A percentile compares a stretch with the other conserved stretches of the same genome.
phyloP scores from a whole-genome alignment of 352 stramenopile species.

The Globisporangium takayamanum region DNA sequence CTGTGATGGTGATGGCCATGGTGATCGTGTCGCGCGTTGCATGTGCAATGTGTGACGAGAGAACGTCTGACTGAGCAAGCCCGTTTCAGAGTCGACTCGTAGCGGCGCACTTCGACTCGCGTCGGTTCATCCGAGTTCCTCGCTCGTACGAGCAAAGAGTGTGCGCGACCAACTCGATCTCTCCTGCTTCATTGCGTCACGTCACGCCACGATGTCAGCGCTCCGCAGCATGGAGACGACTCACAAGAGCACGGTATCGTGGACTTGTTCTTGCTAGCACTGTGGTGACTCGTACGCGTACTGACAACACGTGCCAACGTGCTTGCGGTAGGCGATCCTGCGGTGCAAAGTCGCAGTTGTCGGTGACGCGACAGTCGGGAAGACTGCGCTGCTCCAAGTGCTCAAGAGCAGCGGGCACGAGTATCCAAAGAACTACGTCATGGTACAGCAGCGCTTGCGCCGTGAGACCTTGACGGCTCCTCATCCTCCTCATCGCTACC shows the following conservation, averaged over 20 bases:
- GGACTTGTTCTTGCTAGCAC: not conserved
- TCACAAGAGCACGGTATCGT: conserved; percentile 77
- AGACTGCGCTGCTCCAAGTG: conserved; percentile 88
- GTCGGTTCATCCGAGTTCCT: too few relatives aligned
- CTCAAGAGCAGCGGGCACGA: conserved; percentile 89
- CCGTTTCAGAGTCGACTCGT: too few relatives aligned
- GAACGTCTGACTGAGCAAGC: too few relatives aligned
- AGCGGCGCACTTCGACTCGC: too few relatives aligned
- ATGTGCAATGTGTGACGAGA: too few relatives aligned
- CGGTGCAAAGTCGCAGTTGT: conserved; percentile 89
- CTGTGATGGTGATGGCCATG: too few relatives aligned
- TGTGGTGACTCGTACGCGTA: not conserved
- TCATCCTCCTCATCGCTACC: not conserved
- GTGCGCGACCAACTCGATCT: too few relatives aligned
- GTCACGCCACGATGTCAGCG: conserved; percentile 44
- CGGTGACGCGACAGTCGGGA: conserved; percentile 87
- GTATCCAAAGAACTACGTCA: conserved; percentile 94
- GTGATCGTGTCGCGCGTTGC: too few relatives aligned
- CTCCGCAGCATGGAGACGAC: conserved; percentile 89
- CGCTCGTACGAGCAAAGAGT: too few relatives aligned
- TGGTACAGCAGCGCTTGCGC: conserved; percentile 33
- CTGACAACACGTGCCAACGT: not conserved
- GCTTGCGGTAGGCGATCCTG: conserved; percentile 63
- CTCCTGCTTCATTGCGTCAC: not conserved
- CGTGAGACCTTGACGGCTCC: not conserved